Conservation (phyloP, 169 alveolate species). For the Neospora caninum region DNA sequence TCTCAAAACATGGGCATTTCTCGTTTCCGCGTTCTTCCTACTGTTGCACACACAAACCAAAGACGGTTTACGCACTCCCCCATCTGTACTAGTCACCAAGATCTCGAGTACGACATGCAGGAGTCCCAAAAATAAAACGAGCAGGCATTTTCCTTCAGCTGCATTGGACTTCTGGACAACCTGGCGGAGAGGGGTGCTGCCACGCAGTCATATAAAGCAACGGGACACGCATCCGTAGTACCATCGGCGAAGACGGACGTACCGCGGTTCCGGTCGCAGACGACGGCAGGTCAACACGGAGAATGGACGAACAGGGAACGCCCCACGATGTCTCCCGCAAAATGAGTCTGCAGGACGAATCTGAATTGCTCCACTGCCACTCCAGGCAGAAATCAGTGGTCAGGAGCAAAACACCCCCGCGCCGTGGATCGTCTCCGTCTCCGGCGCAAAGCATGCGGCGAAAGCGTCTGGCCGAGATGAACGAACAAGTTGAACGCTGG, state of each 20-base stretch:
- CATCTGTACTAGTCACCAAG: too few relatives aligned
- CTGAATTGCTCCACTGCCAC: not conserved
- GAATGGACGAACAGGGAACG: not conserved
- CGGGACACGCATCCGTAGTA: too few relatives aligned
- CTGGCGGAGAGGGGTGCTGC: too few relatives aligned
- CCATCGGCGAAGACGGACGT: not conserved
- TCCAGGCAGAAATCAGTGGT: not conserved
- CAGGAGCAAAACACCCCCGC: not conserved
- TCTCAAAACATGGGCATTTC: too few relatives aligned
- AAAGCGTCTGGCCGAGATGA: not conserved
- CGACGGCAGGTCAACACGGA: not conserved
- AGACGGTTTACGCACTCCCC: too few relatives aligned
- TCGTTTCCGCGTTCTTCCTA: too few relatives aligned
- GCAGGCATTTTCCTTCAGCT: too few relatives aligned
- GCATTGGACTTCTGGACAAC: too few relatives aligned
- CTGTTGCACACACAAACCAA: too few relatives aligned
- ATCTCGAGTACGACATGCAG: too few relatives aligned
- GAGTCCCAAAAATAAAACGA: too few relatives aligned
- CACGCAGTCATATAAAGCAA: too few relatives aligned
- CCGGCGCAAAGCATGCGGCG: not conserved
- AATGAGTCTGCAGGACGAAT: not conserved
- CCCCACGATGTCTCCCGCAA: slow-evolving; percentile 17
- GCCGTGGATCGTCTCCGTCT: not conserved
- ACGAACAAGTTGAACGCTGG: not conserved
- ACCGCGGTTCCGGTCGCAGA: not conserved